These are phyloP conservation scores for Zygotorulaspora chibaensis DNA, from an alignment of 805 yeast genomes.

Conservation along the genomic window DNA sequence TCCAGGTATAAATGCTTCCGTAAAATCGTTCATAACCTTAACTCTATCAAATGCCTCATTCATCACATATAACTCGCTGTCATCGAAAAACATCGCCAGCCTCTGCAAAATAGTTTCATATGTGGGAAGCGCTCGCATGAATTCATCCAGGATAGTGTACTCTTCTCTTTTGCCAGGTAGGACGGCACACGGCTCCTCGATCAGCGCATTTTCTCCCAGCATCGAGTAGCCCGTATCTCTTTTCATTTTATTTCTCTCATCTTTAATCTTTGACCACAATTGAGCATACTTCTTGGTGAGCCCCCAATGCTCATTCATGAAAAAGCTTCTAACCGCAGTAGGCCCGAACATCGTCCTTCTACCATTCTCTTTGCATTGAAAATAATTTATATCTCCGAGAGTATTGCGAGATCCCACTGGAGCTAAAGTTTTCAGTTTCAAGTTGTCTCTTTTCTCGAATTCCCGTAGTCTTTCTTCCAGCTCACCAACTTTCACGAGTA, in stretches of 20 bases:
- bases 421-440: not conserved
- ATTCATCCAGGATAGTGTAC: conserved; percentile 7
- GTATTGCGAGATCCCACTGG: conserved; percentile 12
- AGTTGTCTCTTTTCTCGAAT: not conserved
- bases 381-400: conserved; percentile 11
- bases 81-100: conserved; percentile 17
- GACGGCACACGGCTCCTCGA: conserved; percentile 11
- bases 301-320: conserved; percentile 15
- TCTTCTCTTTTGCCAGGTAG: conserved; percentile 8
- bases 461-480: conserved; percentile 8
- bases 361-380: conserved; percentile 22
- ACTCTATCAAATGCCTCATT: conserved; percentile 17
- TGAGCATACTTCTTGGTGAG: conserved; percentile 18
- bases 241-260: conserved; percentile 26
- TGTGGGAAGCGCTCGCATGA: conserved; percentile 21
- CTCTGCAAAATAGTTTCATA: conserved; percentile 14
- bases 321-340: conserved; percentile 25
- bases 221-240: conserved; percentile 12
- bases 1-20: conserved; percentile 12
- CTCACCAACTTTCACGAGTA: conserved; percentile 6
- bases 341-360: conserved; percentile 30
- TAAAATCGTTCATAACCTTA: conserved; percentile 24
- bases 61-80: conserved; percentile 12
- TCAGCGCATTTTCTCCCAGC: conserved; percentile 18
- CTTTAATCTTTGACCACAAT: conserved; percentile 26